Base-by-base conservation (phyloP, 1,139 yeast genomes). In the Kazachstania sp. region DNA sequence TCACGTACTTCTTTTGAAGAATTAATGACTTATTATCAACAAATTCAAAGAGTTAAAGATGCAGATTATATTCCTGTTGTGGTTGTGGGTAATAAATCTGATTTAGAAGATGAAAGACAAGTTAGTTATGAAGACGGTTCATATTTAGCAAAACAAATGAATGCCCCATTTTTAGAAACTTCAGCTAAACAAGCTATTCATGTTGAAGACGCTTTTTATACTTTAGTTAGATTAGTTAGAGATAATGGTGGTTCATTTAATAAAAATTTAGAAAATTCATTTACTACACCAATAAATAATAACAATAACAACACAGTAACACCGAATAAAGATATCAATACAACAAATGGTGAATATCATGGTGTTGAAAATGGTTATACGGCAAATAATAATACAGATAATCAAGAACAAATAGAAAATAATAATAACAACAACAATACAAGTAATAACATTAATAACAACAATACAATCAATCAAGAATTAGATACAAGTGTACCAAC, bases 131-230 rank as follows among this genome's bases (percentile, higher is more conserved):
- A 84, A 56, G 95, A 86, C 62, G 97, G 96, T 40, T 74, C 78
- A 54, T 78, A 76, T 43, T 77, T 90, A 64, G 94, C 95, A 40
- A 79, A 77, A 58, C 75, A 77, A 51, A 84, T 78, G 61, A 74
- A 78, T 55, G 85, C 95, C 54, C 84, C 86, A 39, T 94, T 90
- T 63, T 74, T 88, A 60, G 98, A 92, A 68, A 86, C 97, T 2
- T 81, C 92, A 46, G 98, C 98, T 32, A 88, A 92, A 71, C 90
- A 84, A 64, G 80, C 95, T 56, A 80, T 87, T 64, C 90, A 92
- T 60, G 97, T 94, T 46, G 97, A 92, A 65, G 95, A 87, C 60
- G 87, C 95, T 2, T 92, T 94, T 66, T 83, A 75, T 61, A 83
- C 80, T 39, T 71, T 86, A 54, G 94, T 84, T 11, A 74, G 90